Percentiles rank a stretch among this genome's conserved stretches.
Conservation (phyloP, 164 flowering plant species). For the Dillenia suffruticosa region DNA sequence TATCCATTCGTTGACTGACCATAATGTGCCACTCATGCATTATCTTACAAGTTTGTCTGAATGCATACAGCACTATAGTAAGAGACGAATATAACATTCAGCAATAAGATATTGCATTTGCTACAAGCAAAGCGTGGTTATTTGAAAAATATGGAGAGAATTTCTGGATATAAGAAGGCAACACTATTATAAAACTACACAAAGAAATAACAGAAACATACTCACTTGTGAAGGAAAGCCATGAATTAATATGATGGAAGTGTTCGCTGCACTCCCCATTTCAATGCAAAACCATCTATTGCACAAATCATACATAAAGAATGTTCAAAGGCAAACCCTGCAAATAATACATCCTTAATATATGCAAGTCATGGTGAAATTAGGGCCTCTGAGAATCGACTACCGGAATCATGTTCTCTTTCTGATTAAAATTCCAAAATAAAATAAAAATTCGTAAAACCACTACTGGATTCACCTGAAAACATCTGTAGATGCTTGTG, state of each 20-base stretch:
- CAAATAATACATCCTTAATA: constrained; percentile 42
- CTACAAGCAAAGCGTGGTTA: too few species aligned
- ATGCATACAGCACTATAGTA: too few species aligned
- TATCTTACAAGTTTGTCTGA: too few species aligned
- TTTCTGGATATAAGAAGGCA: not conserved
- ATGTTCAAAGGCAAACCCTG: constrained; percentile 58
- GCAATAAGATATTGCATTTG: too few species aligned
- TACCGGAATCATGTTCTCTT: constrained; percentile 8
- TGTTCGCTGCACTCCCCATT: constrained; percentile 64
- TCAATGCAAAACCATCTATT: constrained; percentile 97
- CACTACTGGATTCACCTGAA: constrained; percentile 56
- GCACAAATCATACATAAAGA: constrained; percentile 45
- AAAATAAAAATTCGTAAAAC: constrained; percentile 4
- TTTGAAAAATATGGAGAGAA: not conserved
- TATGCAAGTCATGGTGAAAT: constrained; percentile 23
- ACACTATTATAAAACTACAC: not conserved
- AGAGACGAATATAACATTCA: too few species aligned
- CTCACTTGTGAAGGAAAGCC: constrained; percentile 96
- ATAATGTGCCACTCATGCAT: too few species aligned
- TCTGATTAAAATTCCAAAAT: constrained; percentile 11
- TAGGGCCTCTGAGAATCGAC: constrained; percentile 12
- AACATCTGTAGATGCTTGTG: constrained; percentile 67
- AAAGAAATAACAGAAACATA: not conserved
- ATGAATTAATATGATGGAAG: constrained; percentile 63
- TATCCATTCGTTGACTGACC: too few species aligned